Evolutionary conservation across 2,329 filamentous ascomycete genomes (phyloP).

Genomic region (Chaetomiaceae sp.): DNA sequence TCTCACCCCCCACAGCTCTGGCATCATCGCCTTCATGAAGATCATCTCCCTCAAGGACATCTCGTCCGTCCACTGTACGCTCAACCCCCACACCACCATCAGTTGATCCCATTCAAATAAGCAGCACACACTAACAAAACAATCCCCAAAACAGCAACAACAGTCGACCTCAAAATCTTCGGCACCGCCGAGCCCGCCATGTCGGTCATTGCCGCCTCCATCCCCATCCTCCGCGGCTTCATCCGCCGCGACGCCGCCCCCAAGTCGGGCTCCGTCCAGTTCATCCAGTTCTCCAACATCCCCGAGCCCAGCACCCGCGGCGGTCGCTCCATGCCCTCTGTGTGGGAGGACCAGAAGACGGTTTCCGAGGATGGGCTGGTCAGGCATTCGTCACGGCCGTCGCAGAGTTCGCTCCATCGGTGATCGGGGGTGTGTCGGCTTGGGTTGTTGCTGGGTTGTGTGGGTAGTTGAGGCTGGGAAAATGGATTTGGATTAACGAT

Average conservation of each 20-base stretch:
- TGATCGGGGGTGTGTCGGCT: too few species aligned
- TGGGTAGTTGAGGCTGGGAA: too few species aligned
- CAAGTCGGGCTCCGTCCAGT: background rate
- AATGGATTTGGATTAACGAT: too few species aligned
- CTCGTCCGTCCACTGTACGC: background rate
- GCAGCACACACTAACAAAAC: too few species aligned
- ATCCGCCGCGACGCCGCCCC: background rate
- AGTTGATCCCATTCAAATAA: too few species aligned
- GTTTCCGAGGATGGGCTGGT: too few species aligned
- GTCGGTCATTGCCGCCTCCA: background rate
- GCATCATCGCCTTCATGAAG: conserved; percentile 18
- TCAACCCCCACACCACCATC: too few species aligned
- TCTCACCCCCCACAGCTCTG: conserved; percentile 4
- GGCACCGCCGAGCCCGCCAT: background rate
- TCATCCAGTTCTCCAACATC: background rate
- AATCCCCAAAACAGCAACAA: background rate
- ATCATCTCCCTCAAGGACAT: background rate
- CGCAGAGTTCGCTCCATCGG: too few species aligned
- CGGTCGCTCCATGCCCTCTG: background rate
- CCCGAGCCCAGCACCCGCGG: background rate
- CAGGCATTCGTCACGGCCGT: too few species aligned
- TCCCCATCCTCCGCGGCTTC: background rate
- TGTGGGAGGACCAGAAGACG: too few species aligned
- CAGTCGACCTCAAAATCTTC: background rate
- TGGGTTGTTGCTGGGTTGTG: too few species aligned